Percentiles rank a stretch among this genome's conserved stretches.
Conservation (phyloP, 2,329 filamentous ascomycete species). For the Pyricularia sp. region DNA sequence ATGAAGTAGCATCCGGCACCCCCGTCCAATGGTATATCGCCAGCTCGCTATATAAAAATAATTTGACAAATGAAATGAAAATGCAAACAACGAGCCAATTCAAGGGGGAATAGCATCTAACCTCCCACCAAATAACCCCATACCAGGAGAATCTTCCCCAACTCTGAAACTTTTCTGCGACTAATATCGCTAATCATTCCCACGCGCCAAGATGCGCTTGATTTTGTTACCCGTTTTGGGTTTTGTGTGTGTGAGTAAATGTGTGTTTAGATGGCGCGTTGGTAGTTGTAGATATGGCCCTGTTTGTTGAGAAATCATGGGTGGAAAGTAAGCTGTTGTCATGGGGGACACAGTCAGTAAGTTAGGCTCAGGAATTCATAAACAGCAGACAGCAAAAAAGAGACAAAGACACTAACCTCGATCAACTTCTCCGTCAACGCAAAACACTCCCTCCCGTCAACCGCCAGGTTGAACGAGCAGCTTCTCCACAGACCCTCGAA, state of each 20-base stretch:
- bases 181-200: background rate
- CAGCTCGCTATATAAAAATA: background rate
- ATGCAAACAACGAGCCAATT: background rate
- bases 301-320: background rate
- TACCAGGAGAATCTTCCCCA: background rate
- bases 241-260: background rate
- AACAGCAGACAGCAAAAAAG: background rate
- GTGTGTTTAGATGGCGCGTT: background rate
- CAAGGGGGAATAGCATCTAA: background rate
- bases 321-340: background rate
- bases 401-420: conserved; percentile 27
- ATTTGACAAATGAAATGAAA: background rate
- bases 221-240: background rate
- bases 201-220: background rate
- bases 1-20: background rate
- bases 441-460: conserved; percentile 39
- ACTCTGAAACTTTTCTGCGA: background rate
- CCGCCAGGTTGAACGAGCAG: conserved; percentile 35
- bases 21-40: background rate
- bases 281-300: background rate
- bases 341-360: background rate
- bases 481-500: conserved; percentile 51
- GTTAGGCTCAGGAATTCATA: background rate
- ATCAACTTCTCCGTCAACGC: conserved; percentile 46
- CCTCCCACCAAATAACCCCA: background rate